Evolutionary conservation across 192 early-diverging fungal species (phyloP), one percentile per base, ranked within the genome.

Genomic region (Piromyces finnis): DNA sequence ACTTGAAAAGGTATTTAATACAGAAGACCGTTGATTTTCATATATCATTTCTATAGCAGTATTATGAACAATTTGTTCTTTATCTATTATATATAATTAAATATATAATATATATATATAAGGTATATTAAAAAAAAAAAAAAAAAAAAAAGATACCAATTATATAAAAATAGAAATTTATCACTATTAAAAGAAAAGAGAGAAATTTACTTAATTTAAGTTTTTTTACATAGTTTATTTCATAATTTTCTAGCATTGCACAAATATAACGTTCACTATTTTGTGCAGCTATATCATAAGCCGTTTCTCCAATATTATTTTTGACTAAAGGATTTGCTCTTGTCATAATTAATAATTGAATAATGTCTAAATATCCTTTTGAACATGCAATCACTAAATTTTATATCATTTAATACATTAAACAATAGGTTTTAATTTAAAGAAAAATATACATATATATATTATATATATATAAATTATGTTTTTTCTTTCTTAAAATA

Each of bases 251-350:
- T 11, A 95, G 79, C 59, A 94, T 82, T 39, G 90, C 88, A 81
- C 93, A 94, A 32, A 93, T 87, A 82, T 90, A 87, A 12, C 88
- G 80, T 79, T 93, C 88, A 37, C 89, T 87, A 68, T 86, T 85
- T 51, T 88, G 90, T 4, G 94, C 92, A 18, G 93, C 92, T 27
- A 90, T 88, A 84, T 94, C 92, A 84, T 94, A 94, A 1, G 94
- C 94, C 3, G 87, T 85, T 78, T 95, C 94, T 4, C 88, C 92
- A 82, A 91, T 87, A 0, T 82, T 88, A 36, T 92, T 94, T 77
- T 88, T 89, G 13, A 91, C 80, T 5, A 91, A 80, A 1, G 93
- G 91, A 77, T 94, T 87, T 9, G 92, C 91, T 30, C 82, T 78
- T 29, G 86, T 83, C 77, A 86, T 83, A 18, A 91, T 82, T 79